A percentile compares a stretch with the other conserved stretches of the same genome.
phyloP scores from a whole-genome alignment of 371 early-diverging fungal genomes.

The Mucor lusitanicus region DNA sequence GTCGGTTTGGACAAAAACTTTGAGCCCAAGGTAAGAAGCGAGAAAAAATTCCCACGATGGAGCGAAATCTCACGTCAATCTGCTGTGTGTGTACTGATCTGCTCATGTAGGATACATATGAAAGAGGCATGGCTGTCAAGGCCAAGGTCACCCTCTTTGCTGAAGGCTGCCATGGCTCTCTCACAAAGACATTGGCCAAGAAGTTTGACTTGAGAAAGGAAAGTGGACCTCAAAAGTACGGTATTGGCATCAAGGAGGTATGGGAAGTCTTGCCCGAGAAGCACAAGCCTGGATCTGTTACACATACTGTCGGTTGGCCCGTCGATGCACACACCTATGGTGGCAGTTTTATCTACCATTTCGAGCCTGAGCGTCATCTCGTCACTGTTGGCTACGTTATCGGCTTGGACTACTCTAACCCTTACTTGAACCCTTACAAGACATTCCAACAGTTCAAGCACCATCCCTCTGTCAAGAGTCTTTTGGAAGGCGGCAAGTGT shows the following conservation, averaged over 20 bases:
- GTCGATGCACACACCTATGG: constrained; percentile 88
- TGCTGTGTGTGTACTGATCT: not conserved
- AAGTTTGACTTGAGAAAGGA: constrained; percentile 90
- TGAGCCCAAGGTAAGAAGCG: constrained; percentile 66
- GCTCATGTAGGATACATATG: constrained; percentile 70
- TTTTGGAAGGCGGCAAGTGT: constrained; percentile 92
- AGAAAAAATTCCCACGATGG: constrained; percentile 22
- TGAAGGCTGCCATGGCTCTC: constrained; percentile 97
- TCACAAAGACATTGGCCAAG: constrained; percentile 87
- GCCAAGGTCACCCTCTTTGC: constrained; percentile 96
- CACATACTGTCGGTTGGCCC: constrained; percentile 95
- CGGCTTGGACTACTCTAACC: constrained; percentile 94
- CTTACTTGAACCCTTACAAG: constrained; percentile 94
- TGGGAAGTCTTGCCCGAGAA: constrained; percentile 94
- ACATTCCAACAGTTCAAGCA: constrained; percentile 96
- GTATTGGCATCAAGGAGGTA: constrained; percentile 96
- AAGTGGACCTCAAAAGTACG: constrained; percentile 85
- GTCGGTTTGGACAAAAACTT: constrained; percentile 93
- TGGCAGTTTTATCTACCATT: constrained; percentile 96
- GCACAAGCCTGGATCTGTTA: constrained; percentile 83
- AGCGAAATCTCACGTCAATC: not conserved
- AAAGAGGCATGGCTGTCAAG: constrained; percentile 95
- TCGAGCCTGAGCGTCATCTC: constrained; percentile 78
- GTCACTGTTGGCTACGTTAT: constrained; percentile 90
- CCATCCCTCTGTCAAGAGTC: constrained; percentile 81